These are phyloP conservation scores for Debaryomyces prosopidis DNA, from an alignment of 805 yeast species.

Conservation along the genomic window DNA sequence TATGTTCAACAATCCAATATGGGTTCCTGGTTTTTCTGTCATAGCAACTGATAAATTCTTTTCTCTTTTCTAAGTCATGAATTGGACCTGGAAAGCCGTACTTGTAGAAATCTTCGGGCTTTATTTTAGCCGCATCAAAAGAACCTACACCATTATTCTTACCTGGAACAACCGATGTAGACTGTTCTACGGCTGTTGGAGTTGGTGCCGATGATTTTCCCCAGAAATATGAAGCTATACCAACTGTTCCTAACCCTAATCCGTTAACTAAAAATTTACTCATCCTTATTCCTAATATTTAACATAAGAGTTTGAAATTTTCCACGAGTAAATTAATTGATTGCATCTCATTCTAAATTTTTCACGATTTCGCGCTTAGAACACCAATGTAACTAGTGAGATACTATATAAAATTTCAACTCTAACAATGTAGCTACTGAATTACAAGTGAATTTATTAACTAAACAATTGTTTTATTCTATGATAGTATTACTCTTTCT, in stretches of 20 bases:
- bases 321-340: not conserved
- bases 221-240: conserved; percentile 42
- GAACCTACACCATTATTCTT: conserved; percentile 8
- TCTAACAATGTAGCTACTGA: too few species aligned
- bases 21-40: conserved; percentile 87
- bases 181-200: conserved; percentile 3
- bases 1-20: conserved; percentile 85
- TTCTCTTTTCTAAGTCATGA: conserved; percentile 73
- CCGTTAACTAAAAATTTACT: conserved; percentile 28
- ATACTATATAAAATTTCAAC: too few species aligned
- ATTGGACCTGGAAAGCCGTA: conserved; percentile 96
- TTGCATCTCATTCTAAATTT: not conserved
- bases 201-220: conserved; percentile 30
- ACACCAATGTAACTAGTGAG: too few species aligned
- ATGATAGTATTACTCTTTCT: not conserved
- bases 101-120: conserved; percentile 80
- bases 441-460: too few species aligned
- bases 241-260: conserved; percentile 38
- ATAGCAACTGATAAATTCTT: conserved; percentile 82
- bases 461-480: not conserved
- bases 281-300: conserved; percentile 15
- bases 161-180: conserved; percentile 1
- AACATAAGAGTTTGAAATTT: not conserved
- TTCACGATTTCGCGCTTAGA: too few species aligned
- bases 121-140: conserved; percentile 41